Base-by-base conservation (phyloP, 1,284 basidiomycete species). In the Boletus semigastroideus region DNA sequence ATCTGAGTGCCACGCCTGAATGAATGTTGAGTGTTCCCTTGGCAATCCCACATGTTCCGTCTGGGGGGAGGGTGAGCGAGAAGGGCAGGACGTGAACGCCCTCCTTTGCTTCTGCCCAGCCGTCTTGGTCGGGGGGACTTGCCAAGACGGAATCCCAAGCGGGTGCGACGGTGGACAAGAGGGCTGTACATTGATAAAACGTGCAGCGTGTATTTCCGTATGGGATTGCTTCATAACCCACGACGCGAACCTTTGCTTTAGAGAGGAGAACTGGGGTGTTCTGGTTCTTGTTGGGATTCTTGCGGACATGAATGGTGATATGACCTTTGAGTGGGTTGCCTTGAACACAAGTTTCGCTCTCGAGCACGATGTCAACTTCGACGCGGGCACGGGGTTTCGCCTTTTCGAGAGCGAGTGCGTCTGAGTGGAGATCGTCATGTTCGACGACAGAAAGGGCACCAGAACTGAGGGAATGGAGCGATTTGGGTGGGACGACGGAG, bases 171-270 rank as follows among this genome's bases (percentile, higher is more conserved):
- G 79, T 71, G 7, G 82, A 77, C 17, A 97, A 75, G 12, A 78
- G 72, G 16, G 82, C 77, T 6, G 87, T 82, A 61, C 84, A 84
- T 61, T 94, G 91, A 69, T 92, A 94, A 72, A 98, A 96, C 17
- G 89, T 86, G 67, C 92, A 86, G n/a, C 88, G 77, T 3, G 81
- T 73, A 48, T 81, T 75, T 53, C 80, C 76, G 36, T 79, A 75
- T 0, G 82, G 75, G 45, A 90, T 77, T 52, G 80, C 84, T 72
- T 97, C 94, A 64, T 94, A 96, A 1, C 94, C 94, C 46, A 97
- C 80, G 14, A 96, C 78, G 37, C 93, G 79, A 33, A 96, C 72
- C 73, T 94, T 96, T 6, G 87, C 92, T 47, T 82, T 85, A 25
- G 86, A 86, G 7, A 97, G 74, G 55, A 85, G 75, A 4, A 96